Evolutionary conservation across 2,329 filamentous ascomycete species (phyloP).

Genomic region (Beauveria sp.): DNA sequence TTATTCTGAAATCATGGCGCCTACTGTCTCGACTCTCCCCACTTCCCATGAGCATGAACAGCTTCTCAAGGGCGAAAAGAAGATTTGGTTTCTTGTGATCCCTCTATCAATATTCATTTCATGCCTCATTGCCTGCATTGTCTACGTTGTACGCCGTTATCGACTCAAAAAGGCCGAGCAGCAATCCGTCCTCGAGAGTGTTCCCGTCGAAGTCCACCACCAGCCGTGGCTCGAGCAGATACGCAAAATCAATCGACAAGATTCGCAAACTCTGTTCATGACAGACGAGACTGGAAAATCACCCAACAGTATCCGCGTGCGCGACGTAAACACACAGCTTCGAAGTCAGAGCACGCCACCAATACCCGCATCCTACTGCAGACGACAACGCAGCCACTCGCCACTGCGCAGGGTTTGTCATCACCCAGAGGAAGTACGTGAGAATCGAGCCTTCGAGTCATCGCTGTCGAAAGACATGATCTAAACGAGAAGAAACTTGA

Average conservation of each 20-base stretch:
- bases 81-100: not conserved
- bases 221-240: not conserved
- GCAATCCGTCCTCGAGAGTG: not conserved
- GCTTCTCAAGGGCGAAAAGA: not conserved
- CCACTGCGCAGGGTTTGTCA: not conserved
- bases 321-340: not conserved
- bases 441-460: not conserved
- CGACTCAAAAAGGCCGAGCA: not conserved
- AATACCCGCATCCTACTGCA: too few relatives aligned
- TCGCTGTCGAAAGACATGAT: not conserved
- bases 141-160: not conserved
- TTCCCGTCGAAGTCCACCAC: not conserved
- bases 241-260: not conserved
- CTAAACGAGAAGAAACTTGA: not conserved
- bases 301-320: not conserved
- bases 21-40: not conserved
- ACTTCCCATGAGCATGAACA: not conserved
- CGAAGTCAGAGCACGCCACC: constrained; percentile 4
- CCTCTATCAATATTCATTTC: not conserved
- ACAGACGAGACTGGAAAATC: not conserved
- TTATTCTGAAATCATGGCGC: not conserved
- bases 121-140: not conserved
- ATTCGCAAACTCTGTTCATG: too few relatives aligned
- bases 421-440: not conserved
- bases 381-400: not conserved